A percentile compares a stretch with the other conserved stretches of the same genome.
phyloP scores from a whole-genome alignment of 345 rosid genomes.

The Erucastrum elatum region DNA sequence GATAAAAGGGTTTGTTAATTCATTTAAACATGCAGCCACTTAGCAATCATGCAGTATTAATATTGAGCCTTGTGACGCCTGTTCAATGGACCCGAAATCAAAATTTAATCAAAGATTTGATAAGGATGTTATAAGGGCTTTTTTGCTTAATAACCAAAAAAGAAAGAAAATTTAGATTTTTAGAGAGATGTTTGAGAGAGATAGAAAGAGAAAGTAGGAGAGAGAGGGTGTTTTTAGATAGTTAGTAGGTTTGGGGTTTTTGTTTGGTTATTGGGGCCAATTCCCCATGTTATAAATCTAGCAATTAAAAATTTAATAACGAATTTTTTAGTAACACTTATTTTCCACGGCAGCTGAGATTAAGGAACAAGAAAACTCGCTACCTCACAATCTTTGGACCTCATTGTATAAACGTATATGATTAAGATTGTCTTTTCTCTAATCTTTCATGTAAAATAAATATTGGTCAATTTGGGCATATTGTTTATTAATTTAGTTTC shows the following conservation, averaged over 20 bases:
- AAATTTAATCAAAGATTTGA: slow-evolving; percentile 40
- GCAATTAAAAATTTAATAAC: not conserved
- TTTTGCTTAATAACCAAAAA: no score
- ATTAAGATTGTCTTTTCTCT: slow-evolving; percentile 2
- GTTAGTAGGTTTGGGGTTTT: no score
- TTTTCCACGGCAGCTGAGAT: slow-evolving; percentile 46
- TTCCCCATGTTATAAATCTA: slow-evolving; percentile 22
- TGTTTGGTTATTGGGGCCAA: no score
- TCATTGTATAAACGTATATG: slow-evolving; percentile 35
- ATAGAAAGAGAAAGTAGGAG: no score
- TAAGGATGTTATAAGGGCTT: slow-evolving; percentile 15
- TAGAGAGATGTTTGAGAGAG: no score
- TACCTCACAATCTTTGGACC: slow-evolving; percentile 37
- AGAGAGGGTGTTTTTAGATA: no score
- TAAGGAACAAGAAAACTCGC: slow-evolving; percentile 37
- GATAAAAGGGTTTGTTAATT: slow-evolving; percentile 15
- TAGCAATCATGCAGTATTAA: slow-evolving; percentile 28
- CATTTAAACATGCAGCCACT: slow-evolving; percentile 24
- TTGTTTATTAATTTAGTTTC: slow-evolving; percentile 19
- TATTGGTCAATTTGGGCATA: slow-evolving; percentile 26
- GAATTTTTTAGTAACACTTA: slow-evolving; percentile 10
- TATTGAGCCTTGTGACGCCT: slow-evolving; percentile 35
- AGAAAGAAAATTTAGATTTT: no score
- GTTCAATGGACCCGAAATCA: slow-evolving; percentile 37
- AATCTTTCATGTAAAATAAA: slow-evolving; percentile 5